Conservation (phyloP, 2,329 filamentous ascomycete species). For the Penicillium vulpinum region DNA sequence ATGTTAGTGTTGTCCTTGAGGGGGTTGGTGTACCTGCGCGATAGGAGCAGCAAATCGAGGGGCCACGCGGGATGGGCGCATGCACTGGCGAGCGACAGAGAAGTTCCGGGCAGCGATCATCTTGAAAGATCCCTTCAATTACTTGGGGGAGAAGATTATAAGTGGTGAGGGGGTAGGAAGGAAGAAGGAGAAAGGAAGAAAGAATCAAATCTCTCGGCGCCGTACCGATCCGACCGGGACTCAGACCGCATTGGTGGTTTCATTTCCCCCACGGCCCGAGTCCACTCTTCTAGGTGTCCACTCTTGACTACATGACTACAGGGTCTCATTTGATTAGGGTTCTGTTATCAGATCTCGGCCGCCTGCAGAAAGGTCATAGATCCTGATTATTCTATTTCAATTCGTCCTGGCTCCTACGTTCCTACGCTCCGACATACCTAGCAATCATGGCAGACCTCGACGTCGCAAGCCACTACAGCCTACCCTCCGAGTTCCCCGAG, state of each 20-base stretch:
- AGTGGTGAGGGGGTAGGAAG: constrained; percentile 22
- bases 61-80: constrained; percentile 61
- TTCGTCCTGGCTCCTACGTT: constrained; percentile 10
- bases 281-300: constrained; percentile 16
- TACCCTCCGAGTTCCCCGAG: constrained; percentile 73
- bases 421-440: constrained; percentile 3
- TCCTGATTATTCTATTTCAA: constrained; percentile 3
- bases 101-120: constrained; percentile 85
- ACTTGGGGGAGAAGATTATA: constrained; percentile 16
- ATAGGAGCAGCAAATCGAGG: constrained; percentile 51
- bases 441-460: constrained; percentile 67
- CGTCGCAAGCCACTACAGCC: constrained; percentile 86
- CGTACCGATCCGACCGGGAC: constrained; percentile 25
- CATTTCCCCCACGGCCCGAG: constrained; percentile 20
- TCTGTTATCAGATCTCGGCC: constrained; percentile 3
- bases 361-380: constrained; percentile 4
- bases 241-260: constrained; percentile 29
- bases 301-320: constrained; percentile 3
- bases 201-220: constrained; percentile 29
- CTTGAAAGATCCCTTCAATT: constrained; percentile 44
- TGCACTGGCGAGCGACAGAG: constrained; percentile 74
- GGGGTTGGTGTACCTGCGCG: constrained; percentile 55
- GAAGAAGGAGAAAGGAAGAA: constrained; percentile 17
- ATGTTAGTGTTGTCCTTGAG: constrained; percentile 8
- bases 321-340: constrained; percentile 2